phyloP scores from a whole-genome alignment of 164 flowering plant species.

The Vitis riparia region DNA sequence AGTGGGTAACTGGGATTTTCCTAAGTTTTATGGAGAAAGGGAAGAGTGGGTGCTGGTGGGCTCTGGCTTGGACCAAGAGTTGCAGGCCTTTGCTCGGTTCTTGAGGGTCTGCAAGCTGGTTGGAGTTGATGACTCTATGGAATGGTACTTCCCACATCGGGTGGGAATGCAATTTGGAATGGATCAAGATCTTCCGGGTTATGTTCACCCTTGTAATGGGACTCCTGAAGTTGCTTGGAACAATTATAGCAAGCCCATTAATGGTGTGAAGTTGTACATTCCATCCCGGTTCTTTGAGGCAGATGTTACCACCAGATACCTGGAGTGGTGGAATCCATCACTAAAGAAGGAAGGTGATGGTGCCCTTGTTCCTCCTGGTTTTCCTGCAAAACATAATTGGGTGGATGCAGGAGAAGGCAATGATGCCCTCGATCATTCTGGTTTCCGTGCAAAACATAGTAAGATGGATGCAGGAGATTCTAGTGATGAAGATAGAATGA shows the following conservation, averaged over 20 bases:
- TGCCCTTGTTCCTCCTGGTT: background rate
- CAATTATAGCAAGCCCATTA: conserved; percentile 21
- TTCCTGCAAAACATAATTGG: background rate
- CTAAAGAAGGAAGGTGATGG: background rate
- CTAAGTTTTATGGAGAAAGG: conserved; percentile 17
- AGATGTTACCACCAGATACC: conserved; percentile 27
- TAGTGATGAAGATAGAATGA: no score
- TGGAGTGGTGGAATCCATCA: conserved; percentile 20
- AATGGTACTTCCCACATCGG: conserved; percentile 39
- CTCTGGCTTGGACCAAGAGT: conserved; percentile 11
- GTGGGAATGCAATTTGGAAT: conserved; percentile 56
- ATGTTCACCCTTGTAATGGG: conserved; percentile 5
- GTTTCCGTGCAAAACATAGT: no score
- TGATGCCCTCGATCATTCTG: no score
- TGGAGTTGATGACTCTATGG: conserved; percentile 25
- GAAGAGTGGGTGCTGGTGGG: conserved; percentile 15
- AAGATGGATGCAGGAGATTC: no score
- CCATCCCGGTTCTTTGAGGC: conserved; percentile 24
- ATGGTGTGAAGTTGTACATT: conserved; percentile 18
- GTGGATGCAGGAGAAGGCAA: no score
- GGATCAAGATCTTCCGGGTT: conserved; percentile 45
- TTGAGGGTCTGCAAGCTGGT: conserved; percentile 33
- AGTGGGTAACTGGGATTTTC: conserved; percentile 1
- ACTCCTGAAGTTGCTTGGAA: conserved; percentile 27
- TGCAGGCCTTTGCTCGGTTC: conserved; percentile 21